Evolutionary conservation across 805 yeast genomes (phyloP).

Genomic region (Saccharomycopsis schoenii): DNA sequence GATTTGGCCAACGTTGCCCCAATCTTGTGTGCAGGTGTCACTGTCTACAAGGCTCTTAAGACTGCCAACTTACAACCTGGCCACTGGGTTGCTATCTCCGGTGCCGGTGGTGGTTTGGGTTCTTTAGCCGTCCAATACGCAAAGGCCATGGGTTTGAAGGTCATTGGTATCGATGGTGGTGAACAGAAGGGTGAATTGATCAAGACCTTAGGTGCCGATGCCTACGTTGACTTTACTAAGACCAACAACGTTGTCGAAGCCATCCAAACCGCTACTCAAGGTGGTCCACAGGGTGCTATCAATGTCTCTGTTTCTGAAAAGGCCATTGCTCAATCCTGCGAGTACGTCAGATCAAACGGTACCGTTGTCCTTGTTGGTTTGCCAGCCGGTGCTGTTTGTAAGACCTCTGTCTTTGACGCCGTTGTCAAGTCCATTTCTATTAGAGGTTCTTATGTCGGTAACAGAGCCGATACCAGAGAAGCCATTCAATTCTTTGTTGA

Average conservation of each 20-base stretch:
- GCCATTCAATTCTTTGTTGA: conserved; percentile 62
- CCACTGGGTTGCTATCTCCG: conserved; percentile 50
- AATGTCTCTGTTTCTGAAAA: conserved; percentile 63
- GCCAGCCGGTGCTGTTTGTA: conserved; percentile 66
- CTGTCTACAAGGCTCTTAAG: conserved; percentile 52
- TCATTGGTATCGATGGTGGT: conserved; percentile 49
- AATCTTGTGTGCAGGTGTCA: conserved; percentile 52
- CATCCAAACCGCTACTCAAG: conserved; percentile 44
- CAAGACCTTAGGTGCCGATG: conserved; percentile 43
- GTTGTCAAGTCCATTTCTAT: conserved; percentile 64
- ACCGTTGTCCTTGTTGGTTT: conserved; percentile 64
- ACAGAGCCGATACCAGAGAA: conserved; percentile 73
- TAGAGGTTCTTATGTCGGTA: conserved; percentile 79
- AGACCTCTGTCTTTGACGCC: conserved; percentile 56
- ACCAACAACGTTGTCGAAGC: conserved; percentile 42
- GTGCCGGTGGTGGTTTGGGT: conserved; percentile 58
- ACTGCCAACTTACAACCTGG: conserved; percentile 41
- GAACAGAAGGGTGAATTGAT: conserved; percentile 38
- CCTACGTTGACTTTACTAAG: conserved; percentile 43
- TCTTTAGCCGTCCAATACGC: conserved; percentile 51
- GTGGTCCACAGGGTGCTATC: conserved; percentile 69
- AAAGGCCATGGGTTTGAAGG: conserved; percentile 47
- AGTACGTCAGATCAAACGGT: conserved; percentile 54
- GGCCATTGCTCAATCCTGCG: conserved; percentile 49
- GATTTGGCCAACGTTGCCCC: conserved; percentile 67